phyloP scores from a whole-genome alignment of 495 filamentous ascomycete species.

The Aspergillus homomorphus region DNA sequence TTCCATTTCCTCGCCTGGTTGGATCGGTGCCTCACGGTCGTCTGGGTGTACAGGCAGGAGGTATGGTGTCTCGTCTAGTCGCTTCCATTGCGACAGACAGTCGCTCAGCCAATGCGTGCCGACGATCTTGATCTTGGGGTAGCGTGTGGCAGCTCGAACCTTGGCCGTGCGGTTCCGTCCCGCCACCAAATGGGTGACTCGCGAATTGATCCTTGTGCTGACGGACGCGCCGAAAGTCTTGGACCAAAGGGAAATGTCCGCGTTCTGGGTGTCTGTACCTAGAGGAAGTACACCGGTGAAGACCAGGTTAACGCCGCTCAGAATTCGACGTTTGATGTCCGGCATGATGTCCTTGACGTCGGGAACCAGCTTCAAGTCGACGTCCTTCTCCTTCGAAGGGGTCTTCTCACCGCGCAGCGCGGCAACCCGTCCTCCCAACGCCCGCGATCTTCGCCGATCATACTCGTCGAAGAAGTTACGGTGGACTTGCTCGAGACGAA shows the following conservation, averaged over 20 bases:
- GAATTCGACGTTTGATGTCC: conserved; percentile 66
- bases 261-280: conserved; percentile 68
- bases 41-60: conserved; percentile 61
- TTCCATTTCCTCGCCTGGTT: conserved; percentile 32
- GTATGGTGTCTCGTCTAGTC: conserved; percentile 71
- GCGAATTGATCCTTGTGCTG: conserved; percentile 51
- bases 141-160: conserved; percentile 71
- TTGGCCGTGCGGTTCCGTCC: conserved; percentile 83
- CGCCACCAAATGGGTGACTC: conserved; percentile 67
- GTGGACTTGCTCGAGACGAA: conserved; percentile 73
- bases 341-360: conserved; percentile 84
- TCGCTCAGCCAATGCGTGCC: conserved; percentile 84
- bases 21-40: conserved; percentile 49
- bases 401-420: conserved; percentile 55
- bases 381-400: conserved; percentile 47
- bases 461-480: conserved; percentile 78
- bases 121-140: conserved; percentile 80
- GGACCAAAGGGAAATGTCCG: conserved; percentile 81
- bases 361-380: conserved; percentile 68
- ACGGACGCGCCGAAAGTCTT: conserved; percentile 80
- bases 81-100: conserved; percentile 74
- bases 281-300: conserved; percentile 87
- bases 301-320: conserved; percentile 68
- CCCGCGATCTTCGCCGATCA: conserved; percentile 48
- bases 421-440: conserved; percentile 57